These are phyloP conservation scores for Nepenthes gracilis DNA, from an alignment of 148 eudicot genomes.

Conservation along the genomic window DNA sequence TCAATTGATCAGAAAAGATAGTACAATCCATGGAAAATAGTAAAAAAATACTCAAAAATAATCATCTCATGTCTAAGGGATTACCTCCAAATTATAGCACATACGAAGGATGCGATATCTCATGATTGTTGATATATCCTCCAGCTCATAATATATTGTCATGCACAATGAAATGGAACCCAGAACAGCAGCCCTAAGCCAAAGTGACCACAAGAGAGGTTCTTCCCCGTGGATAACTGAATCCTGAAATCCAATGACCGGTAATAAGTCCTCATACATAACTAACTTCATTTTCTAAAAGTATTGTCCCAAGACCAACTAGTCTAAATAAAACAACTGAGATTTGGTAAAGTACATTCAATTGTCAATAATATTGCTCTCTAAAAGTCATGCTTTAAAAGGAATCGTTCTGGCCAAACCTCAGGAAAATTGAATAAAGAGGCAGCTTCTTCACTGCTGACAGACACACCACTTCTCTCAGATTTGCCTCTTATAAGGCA, in stretches of 20 bases:
- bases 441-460: slow-evolving; percentile 6
- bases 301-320: neutral
- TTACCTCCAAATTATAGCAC: slow-evolving; percentile 74
- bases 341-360: neutral
- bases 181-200: slow-evolving; percentile 85
- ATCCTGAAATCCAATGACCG: slow-evolving; percentile 30
- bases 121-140: slow-evolving; percentile 46
- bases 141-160: slow-evolving; percentile 75
- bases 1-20: too few relatives aligned
- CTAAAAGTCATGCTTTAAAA: too few relatives aligned
- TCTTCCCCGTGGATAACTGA: slow-evolving; percentile 34
- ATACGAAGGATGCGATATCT: slow-evolving; percentile 80
- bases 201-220: slow-evolving; percentile 76
- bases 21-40: too few relatives aligned
- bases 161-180: slow-evolving; percentile 57
- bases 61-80: too few relatives aligned
- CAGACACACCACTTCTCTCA: slow-evolving; percentile 10
- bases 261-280: neutral
- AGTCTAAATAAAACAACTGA: neutral
- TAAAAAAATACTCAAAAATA: too few relatives aligned
- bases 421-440: slow-evolving; percentile 57
- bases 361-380: too few relatives aligned
- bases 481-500: slow-evolving; percentile 31
- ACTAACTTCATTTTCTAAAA: neutral
- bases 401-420: slow-evolving; percentile 31